Base-by-base conservation (phyloP, 2,329 filamentous ascomycete genomes). In the Aschersonia sp. region DNA sequence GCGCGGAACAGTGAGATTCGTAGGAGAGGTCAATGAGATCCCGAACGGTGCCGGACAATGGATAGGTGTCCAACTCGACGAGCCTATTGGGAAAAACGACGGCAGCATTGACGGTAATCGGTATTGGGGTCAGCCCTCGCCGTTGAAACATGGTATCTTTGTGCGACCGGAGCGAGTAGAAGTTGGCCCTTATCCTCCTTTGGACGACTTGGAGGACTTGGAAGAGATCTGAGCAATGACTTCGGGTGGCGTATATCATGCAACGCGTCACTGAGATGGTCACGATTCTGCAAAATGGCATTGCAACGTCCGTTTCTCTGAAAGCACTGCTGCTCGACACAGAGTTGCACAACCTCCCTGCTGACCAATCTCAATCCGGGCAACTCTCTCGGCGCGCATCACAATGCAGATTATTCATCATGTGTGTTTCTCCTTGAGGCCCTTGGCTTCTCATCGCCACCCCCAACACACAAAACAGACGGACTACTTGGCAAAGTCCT, bases 1-100 rank as follows among this genome's bases (percentile, higher is more conserved):
- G 52, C 75, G 85, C 55, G 87, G 87, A 48, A 74, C 73, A 45
- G 72, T 91, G 56, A 72, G 70, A 64, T 89, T 84, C 61, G 75
- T 89, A 47, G 86, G 86, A 31, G 74, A 80, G 28, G 82, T 91
- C 45, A 74, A 78, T 51, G 82, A 89, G 65, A 88, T 91, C 52
- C 80, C 82, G 4, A 75, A 74, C 46, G 72, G 78, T 30, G 66
- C 67, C 44, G 79, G 80, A 3, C 66, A 73, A 35, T 92, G 86
- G 86, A 71, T 91, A 28, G 86, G 85, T 41, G 70, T 92, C 47
- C 73, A 74, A 54, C 73, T 89, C 47, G 85, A 91, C 60, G 85
- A 91, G 65, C 85, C 86, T 1, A 82, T 83, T 43, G 86, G 85
- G 48, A 87, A 85, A 70, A 92, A 91, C 59, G 85, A 91, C 61